Percentiles rank a stretch among this genome's conserved stretches.
phyloP scores from a whole-genome alignment of 2,329 filamentous ascomycete genomes.

The Cercospora brassicicola region DNA sequence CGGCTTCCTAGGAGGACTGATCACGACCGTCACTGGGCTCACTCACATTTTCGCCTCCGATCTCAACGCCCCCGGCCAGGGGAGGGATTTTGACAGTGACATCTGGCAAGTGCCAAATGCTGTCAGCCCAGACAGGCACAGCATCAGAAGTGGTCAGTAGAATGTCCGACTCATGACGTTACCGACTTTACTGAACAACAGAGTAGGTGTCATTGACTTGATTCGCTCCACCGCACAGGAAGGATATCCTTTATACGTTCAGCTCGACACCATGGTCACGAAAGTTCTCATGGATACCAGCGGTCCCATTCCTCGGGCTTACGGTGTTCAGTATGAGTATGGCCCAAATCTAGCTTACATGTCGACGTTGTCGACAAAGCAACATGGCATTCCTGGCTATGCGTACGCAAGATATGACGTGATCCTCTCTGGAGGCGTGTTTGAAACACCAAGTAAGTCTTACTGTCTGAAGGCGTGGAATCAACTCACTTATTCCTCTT shows the following conservation, averaged over 20 bases:
- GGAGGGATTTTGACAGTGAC: slow-evolving; percentile 42
- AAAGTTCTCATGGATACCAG: slow-evolving; percentile 64
- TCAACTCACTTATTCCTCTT: neutral
- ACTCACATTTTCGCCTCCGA: slow-evolving; percentile 52
- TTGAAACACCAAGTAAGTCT: slow-evolving; percentile 47
- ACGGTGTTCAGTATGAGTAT: slow-evolving; percentile 44
- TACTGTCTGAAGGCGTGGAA: too few relatives aligned
- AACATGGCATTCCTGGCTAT: slow-evolving; percentile 43
- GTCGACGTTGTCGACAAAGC: slow-evolving; percentile 36
- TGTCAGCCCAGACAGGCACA: neutral
- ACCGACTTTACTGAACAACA: slow-evolving; percentile 39
- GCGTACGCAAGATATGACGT: slow-evolving; percentile 47
- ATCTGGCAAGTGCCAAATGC: slow-evolving; percentile 13
- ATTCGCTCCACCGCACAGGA: slow-evolving; percentile 52
- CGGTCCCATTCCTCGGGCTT: slow-evolving; percentile 49
- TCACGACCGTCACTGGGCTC: slow-evolving; percentile 46
- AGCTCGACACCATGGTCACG: slow-evolving; percentile 62
- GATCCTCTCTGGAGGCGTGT: slow-evolving; percentile 51
- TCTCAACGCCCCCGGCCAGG: slow-evolving; percentile 29
- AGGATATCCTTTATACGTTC: slow-evolving; percentile 57
- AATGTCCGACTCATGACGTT: neutral
- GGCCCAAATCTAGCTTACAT: slow-evolving; percentile 42
- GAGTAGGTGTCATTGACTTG: slow-evolving; percentile 59
- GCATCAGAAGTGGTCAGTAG: slow-evolving; percentile 18
- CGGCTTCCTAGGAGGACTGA: slow-evolving; percentile 44